Base-by-base conservation (phyloP, 2,329 filamentous ascomycete genomes). In the Nothomitra cinnamomea region DNA sequence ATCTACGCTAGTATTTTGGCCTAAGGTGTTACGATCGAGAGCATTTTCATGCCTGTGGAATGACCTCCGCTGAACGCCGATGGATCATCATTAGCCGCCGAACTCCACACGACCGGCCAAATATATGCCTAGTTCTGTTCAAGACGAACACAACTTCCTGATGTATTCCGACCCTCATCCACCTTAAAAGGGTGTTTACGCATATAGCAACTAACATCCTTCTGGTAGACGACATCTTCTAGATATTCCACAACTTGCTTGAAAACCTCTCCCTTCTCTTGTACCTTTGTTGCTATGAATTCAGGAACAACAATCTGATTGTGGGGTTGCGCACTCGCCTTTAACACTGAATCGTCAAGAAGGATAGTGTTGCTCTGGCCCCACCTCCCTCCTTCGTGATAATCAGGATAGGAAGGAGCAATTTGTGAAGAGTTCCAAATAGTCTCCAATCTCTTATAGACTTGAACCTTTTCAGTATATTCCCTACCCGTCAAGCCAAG, bases 291-390 rank as follows among this genome's bases (percentile, higher is more conserved):
- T 58, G 2, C 74, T 78, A 66, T 65, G 62, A 92, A 95, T 66
- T 94, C 87, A 0, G 88, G 85, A 21, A 96, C 75, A 58, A 81
- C 72, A 8, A 96, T 68, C 21, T 92, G 74, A 61, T 96, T 96
- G 68, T 79, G 78, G 0, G 92, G 92, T 66, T 98, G 87, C 54
- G 77, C 82, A 24, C 78, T 74, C 0, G 83, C 89, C 71, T 96
- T 98, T 61, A 89, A 75, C 1, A 68, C 61, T 28, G 82, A 86
- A 67, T 96, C 92, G 60, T 98, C 92, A 40, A 96, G 80, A 24
- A 98, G 73, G 5, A 96, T 75, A 0, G 92, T 96, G 66, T 96
- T 94, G 51, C 75, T 75, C 68, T 95, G 88, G 60, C 81, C 76
- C 84, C 88, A 96, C 12, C 65, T 60, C 13, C 62, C 66, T 22